Conservation (phyloP, 2,329 filamentous ascomycete genomes). For the Ascochyta rabiei region DNA sequence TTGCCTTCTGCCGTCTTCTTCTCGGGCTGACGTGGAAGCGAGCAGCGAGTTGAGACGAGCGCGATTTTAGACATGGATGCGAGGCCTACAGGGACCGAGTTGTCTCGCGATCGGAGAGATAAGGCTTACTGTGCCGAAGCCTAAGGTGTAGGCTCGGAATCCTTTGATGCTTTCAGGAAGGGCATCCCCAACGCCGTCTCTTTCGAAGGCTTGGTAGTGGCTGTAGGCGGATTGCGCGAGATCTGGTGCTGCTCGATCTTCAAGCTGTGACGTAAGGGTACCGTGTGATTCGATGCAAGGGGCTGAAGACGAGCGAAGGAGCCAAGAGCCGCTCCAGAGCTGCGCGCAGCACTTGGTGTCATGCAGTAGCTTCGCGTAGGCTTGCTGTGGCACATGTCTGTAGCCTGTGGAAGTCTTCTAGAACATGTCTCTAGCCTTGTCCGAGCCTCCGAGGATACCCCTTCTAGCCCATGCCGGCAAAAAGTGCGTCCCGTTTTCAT, state of each 20-base stretch:
- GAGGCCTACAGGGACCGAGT: not conserved
- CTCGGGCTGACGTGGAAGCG: not conserved
- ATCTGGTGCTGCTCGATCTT: not conserved
- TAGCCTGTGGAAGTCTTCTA: conserved; percentile 12
- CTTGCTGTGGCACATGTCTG: not conserved
- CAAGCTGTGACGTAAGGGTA: not conserved
- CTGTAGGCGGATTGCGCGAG: not conserved
- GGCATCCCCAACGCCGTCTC: not conserved
- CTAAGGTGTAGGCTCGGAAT: not conserved
- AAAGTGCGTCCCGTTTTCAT: not conserved
- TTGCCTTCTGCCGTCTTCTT: not conserved
- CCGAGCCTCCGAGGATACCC: not conserved
- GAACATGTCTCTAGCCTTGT: conserved; percentile 6
- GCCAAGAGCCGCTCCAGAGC: not conserved
- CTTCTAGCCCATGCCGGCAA: not conserved
- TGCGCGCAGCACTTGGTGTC: conserved; percentile 3
- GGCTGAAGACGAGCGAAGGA: not conserved
- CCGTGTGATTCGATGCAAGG: not conserved
- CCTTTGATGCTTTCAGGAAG: conserved; percentile 4
- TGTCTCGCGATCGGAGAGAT: not conserved
- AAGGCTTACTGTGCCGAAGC: conserved; percentile 3
- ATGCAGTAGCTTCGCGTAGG: conserved; percentile 10
- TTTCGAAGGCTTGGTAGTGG: not conserved
- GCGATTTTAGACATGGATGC: not conserved
- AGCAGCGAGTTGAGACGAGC: not conserved